Conservation (phyloP, 2,329 filamentous ascomycete genomes). For the Coniochaeta ligniaria region DNA sequence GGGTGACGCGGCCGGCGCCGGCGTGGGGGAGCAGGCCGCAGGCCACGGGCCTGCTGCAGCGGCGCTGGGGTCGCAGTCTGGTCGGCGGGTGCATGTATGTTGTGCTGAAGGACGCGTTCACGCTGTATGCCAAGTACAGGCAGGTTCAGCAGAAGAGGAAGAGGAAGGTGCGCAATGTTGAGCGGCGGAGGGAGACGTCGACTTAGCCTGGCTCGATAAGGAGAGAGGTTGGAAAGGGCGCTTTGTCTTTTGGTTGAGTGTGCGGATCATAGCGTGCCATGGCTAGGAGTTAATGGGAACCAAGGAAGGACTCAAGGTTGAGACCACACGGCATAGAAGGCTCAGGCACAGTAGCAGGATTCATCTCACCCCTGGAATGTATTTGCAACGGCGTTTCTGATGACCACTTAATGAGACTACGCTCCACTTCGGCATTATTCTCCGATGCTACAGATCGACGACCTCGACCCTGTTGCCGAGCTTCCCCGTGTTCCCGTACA, state of each 20-base stretch:
- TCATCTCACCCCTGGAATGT: not conserved
- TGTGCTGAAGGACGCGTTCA: constrained; percentile 64
- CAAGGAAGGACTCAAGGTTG: not conserved
- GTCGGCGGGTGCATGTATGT: constrained; percentile 85
- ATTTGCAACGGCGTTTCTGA: no score
- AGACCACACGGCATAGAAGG: not conserved
- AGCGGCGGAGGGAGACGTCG: constrained; percentile 1
- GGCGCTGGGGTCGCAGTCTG: constrained; percentile 82
- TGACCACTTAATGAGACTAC: no score
- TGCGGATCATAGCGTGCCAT: not conserved
- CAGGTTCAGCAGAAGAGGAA: constrained; percentile 48
- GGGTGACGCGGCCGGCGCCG: constrained; percentile 43
- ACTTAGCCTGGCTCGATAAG: not conserved
- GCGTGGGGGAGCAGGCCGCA: constrained; percentile 7
- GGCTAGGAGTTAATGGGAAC: not conserved
- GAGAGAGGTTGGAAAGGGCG: not conserved
- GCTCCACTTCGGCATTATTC: not conserved
- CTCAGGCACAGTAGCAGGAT: not conserved
- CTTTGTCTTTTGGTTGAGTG: not conserved
- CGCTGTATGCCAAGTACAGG: constrained; percentile 57
- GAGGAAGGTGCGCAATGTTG: constrained; percentile 22
- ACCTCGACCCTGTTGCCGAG: constrained; percentile 31
- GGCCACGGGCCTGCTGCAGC: constrained; percentile 62
- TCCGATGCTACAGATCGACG: constrained; percentile 22
- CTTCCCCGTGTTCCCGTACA: constrained; percentile 44